Base-by-base conservation (phyloP, 306 rosid genomes). In the Cucumis hystrix region DNA sequence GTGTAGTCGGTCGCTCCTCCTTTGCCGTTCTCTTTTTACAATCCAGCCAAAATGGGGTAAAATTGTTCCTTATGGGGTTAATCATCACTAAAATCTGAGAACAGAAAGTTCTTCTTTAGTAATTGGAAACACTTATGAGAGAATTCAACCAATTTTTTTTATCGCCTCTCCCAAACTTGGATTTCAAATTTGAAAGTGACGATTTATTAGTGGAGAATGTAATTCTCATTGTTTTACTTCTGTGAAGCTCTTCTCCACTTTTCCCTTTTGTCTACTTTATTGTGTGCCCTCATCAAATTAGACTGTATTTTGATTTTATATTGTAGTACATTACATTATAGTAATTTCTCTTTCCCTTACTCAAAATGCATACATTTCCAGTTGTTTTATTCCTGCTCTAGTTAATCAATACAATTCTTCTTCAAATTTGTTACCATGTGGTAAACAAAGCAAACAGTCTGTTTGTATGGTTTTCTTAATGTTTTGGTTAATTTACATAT, bases 391-490 rank as follows among this genome's bases (percentile, higher is more conserved):
- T 14, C 63, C 47, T 54, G 17, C 10, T 49, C 76, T 18, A 14
- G 35, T 54, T 43, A 49, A 25, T 73, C 77, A 6, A 37, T 12
- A 17, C n/a, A 23, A 18, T 28, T 73, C 30, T 51, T 30, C 62
- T 51, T 43, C 60, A 49, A 25, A 72, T 72, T 51, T 18, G 23
- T 18, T 52, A 25, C 45, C 63, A 51, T 72, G 16, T 4, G 57
- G 57, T 52, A 16, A 47, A 25, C 76, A 16, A 17, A 43, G 30
- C 76, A 16, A 17, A 43, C 59, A 14, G 49, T 15, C 52, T 58
- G 77, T 72, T 70, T 73, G 70, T 80, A 52, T 81, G 82, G 91
- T 85, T 69, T 71, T 85, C 99, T 92, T 85, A 96, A 87, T 87
- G 86, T 92, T 85, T 87, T 69, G 25, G 25, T 23, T 23, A 23